Percentiles rank a stretch among this genome's conserved stretches.
Evolutionary conservation across 2,329 filamentous ascomycete genomes (phyloP).

Genomic region (Mycogone perniciosa): DNA sequence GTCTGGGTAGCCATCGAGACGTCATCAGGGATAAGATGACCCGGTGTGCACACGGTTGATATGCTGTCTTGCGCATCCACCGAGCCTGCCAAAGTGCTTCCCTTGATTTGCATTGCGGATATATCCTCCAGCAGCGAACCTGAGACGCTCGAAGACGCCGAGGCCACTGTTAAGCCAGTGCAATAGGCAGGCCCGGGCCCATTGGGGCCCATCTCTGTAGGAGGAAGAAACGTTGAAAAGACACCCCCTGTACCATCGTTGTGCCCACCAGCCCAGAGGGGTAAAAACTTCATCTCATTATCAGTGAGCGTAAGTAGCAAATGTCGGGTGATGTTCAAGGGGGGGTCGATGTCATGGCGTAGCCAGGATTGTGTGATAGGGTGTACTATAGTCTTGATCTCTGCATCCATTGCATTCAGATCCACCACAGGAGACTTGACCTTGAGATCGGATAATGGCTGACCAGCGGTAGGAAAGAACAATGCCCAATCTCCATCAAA

Average conservation of each 20-base stretch:
- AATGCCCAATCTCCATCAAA: not conserved
- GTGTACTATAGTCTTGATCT: conserved; percentile 17
- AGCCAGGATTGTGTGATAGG: conserved; percentile 21
- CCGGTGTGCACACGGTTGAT: conserved; percentile 29
- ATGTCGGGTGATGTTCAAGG: conserved; percentile 34
- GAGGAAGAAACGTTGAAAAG: conserved; percentile 36
- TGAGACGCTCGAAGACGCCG: conserved; percentile 27
- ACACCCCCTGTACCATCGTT: conserved; percentile 48
- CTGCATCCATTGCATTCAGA: conserved; percentile 17
- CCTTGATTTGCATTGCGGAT: conserved; percentile 26
- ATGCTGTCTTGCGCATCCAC: conserved; percentile 35
- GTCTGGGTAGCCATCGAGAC: conserved; percentile 29
- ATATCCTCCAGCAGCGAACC: conserved; percentile 32
- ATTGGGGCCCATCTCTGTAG: conserved; percentile 37
- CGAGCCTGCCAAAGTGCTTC: conserved; percentile 29
- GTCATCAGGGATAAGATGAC: conserved; percentile 29
- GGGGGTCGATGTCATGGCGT: conserved; percentile 26
- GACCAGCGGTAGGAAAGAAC: not conserved
- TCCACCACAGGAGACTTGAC: conserved; percentile 16
- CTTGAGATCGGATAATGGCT: too few species aligned
- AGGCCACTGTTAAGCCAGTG: conserved; percentile 36
- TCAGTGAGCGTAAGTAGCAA: conserved; percentile 47
- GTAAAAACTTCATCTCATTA: conserved; percentile 56
- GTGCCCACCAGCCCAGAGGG: conserved; percentile 56
- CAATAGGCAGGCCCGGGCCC: conserved; percentile 43